Base-by-base conservation (phyloP, 352 stramenopile species). In the Phytophthora vignae region DNA sequence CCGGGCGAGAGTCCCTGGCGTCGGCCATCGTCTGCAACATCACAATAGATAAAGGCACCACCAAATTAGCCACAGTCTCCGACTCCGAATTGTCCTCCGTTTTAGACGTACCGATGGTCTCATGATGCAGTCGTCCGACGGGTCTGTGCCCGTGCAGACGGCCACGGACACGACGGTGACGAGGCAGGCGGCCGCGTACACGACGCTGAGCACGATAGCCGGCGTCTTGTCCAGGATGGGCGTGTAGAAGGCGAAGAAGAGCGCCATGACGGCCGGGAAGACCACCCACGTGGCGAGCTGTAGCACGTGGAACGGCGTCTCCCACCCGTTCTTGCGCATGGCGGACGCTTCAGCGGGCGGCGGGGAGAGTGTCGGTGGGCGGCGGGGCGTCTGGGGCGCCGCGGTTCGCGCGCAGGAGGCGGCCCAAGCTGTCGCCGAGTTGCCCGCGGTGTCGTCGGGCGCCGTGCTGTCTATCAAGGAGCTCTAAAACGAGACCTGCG, bases 161-260 rank as follows among this genome's bases (percentile, higher is more conserved):
- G 78, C 62, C 17, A 93, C 84, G 0, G 84, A 81, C 60, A 71
- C 77, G 1, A 91, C 69, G 25, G 88, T 88, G 60, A 92, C 63
- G 40, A 89, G 36, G 36, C 79, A 90, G 22, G 78, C 69, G 21
- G 78, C 52, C 6, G 74, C 83, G 33, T 94, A 96, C 64, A 87
- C 69, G 60, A 91, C 64, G 29, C 83, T 88, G 31, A 76, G 77
- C 5, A 84, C 29, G 64, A 91, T 82, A 44, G 87, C 76, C 7
- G 73, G 64, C 55, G 82, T 81, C 8, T 60, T 42, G 50, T 89
- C 55, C 22, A 96, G 70, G 54, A 95, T 65, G 55, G 90, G 88
- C 64, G 87, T 91, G 67, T 84, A 93, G 74, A 95, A 94, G 36
- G 77, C 83, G 74, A 93, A 95, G 78, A 94, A 96, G 64, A 93